Conservation (phyloP, 805 yeast species). For the Candida ortonii region DNA sequence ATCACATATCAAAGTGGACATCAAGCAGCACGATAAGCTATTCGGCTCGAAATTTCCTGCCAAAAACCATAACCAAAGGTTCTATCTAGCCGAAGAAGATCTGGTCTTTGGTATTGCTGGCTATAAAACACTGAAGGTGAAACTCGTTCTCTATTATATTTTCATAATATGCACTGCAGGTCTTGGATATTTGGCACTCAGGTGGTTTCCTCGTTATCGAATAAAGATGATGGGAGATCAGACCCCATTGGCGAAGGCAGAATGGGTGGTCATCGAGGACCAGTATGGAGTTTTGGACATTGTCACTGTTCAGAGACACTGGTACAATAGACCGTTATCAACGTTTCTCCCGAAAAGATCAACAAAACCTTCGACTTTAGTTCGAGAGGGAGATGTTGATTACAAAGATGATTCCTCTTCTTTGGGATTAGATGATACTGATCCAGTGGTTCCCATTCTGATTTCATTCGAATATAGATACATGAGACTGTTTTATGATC, state of each 20-base stretch:
- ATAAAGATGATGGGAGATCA: conserved; percentile 63
- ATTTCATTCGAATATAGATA: conserved; percentile 80
- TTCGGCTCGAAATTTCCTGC: conserved; percentile 42
- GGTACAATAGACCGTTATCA: conserved; percentile 72
- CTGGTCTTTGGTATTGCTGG: conserved; percentile 94
- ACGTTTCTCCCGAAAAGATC: conserved; percentile 49
- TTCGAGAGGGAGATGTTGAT: conserved; percentile 13
- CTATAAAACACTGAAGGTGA: conserved; percentile 52
- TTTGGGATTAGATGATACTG: conserved; percentile 36
- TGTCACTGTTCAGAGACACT: conserved; percentile 50
- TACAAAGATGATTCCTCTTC: conserved; percentile 22
- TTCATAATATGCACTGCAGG: conserved; percentile 66
- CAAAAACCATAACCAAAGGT: conserved; percentile 61
- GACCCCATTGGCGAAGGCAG: conserved; percentile 74
- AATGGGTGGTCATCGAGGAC: conserved; percentile 92
- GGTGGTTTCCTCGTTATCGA: conserved; percentile 85
- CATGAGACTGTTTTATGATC: conserved; percentile 77
- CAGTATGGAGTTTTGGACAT: conserved; percentile 84
- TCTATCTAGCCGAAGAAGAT: conserved; percentile 94
- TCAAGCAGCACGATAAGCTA: conserved; percentile 40
- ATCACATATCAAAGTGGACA: conserved; percentile 24
- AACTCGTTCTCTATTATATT: conserved; percentile 46
- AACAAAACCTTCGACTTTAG: too few relatives aligned
- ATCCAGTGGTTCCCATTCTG: conserved; percentile 68
- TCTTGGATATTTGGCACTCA: conserved; percentile 60